Evolutionary conservation across 2,329 filamentous ascomycete species (phyloP), one percentile per base, ranked within the genome.

Genomic region (Monosporascus sp.): DNA sequence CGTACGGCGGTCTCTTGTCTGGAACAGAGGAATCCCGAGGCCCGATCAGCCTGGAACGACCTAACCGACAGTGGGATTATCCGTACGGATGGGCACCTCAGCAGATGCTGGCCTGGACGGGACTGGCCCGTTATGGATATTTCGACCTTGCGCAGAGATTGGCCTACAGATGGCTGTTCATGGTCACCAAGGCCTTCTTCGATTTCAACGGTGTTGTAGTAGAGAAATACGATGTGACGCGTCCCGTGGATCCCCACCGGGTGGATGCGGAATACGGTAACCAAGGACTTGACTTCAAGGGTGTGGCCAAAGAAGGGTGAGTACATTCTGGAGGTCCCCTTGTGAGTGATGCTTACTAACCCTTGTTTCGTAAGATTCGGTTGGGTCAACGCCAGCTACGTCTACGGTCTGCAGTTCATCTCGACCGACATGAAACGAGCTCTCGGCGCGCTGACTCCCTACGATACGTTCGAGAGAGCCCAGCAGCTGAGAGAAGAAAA

Each of bases 131-230:
- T 19, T 99, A 97, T 68, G 91, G 92, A 52, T 97, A 96, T 69
- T 85, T 87, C 27, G 89, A 93, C 24, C 92, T 97, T 57, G 91
- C 91, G 2, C 89, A 96, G 73, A 81, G 91, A 36, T 74, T 99
- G 59, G 89, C 91, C 0, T 99, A 99, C 73, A 91, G 94, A 72
- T 99, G 94, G 94, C 76, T 97, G 51, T 96, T 92, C 70, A 97
- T 97, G 93, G 91, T 97, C 65, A 97, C 91, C 54, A 97, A 96
- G 73, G 92, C 94, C 0, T 97, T 97, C 74, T 92, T 97, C 56
- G 93, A 99, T 71, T 97, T 93, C 78, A 97, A 97, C 68, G 94
- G 94, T 40, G 91, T 97, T 8, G 93, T 99, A 2, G 94, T 97
- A 6, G 94, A 99, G 74, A 99, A 99, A 76, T 99, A 99, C 75